A percentile compares a stretch with the other conserved stretches of the same genome.
Conservation (phyloP, 2,329 filamentous ascomycete genomes). For the Colletotrichum godetiae region DNA sequence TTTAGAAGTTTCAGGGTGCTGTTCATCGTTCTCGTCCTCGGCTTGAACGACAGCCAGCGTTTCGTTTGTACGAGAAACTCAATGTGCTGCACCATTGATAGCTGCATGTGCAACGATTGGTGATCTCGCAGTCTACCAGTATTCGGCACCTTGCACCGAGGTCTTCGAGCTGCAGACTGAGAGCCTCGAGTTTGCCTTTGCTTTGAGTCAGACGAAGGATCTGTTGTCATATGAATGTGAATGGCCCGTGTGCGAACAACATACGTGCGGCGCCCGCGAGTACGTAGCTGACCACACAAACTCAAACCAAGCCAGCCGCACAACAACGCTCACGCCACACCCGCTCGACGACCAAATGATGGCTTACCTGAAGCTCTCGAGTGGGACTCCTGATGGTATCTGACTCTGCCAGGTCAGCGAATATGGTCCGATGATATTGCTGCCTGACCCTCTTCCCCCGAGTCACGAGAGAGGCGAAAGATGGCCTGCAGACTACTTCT, state of each 20-base stretch:
- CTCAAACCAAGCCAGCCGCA: constrained; percentile 15
- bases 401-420: not conserved
- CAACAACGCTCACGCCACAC: constrained; percentile 11
- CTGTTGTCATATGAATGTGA: not conserved
- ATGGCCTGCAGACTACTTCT: not conserved
- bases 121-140: not conserved
- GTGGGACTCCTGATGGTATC: not conserved
- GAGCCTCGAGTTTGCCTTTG: not conserved
- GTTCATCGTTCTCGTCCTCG: not conserved
- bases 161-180: not conserved
- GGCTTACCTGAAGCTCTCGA: not conserved
- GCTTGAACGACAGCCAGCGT: not conserved
- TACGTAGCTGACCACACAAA: constrained; percentile 18
- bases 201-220: constrained; percentile 11
- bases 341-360: constrained; percentile 2
- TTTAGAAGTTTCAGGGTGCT: not conserved
- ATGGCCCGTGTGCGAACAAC: not conserved
- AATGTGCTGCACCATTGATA: not conserved
- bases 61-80: no score
- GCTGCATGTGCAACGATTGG: not conserved
- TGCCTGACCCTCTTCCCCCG: not conserved
- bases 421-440: not conserved
- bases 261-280: not conserved
- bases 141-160: not conserved
- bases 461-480: not conserved